Conservation (phyloP, 805 yeast genomes). For the Kuraishia borneana region DNA sequence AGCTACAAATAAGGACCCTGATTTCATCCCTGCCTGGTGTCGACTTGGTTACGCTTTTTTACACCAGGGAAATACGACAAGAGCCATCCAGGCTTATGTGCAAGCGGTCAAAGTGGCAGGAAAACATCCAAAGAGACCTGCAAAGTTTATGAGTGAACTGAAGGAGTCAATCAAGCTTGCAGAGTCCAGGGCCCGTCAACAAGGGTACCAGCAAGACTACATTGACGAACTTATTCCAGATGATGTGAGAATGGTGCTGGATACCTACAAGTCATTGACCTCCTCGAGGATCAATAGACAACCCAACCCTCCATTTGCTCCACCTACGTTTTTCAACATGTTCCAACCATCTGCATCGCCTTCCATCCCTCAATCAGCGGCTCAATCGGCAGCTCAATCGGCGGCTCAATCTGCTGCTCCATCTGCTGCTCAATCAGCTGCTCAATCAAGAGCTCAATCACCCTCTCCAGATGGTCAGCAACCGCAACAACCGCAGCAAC, state of each 20-base stretch:
- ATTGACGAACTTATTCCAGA: conserved; percentile 16
- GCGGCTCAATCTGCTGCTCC: background rate
- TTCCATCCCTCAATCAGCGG: background rate
- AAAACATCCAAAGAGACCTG: conserved; percentile 2
- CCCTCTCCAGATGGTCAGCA: background rate
- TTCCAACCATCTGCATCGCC: too few species aligned
- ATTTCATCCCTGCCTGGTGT: conserved; percentile 26
- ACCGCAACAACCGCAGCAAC: background rate
- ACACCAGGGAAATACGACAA: conserved; percentile 22
- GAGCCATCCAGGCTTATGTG: conserved; percentile 24
- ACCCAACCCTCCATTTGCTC: background rate
- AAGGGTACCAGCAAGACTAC: conserved; percentile 18
- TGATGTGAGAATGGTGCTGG: conserved; percentile 10
- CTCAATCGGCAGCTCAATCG: background rate
- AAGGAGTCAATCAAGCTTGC: conserved; percentile 16
- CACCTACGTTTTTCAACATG: background rate
- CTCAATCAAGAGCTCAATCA: background rate
- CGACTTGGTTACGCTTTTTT: conserved; percentile 24
- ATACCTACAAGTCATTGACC: conserved; percentile 8
- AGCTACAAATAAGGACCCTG: conserved; percentile 20
- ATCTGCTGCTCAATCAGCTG: background rate
- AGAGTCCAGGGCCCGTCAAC: conserved; percentile 18
- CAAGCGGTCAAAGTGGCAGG: conserved; percentile 14
- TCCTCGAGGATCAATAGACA: background rate
- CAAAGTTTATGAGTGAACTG: conserved; percentile 14